Percentiles rank a stretch among this genome's conserved stretches.
These are phyloP conservation scores for Kwoniella europaea DNA, from an alignment of 768 basidiomycete genomes.

Conservation along the genomic window DNA sequence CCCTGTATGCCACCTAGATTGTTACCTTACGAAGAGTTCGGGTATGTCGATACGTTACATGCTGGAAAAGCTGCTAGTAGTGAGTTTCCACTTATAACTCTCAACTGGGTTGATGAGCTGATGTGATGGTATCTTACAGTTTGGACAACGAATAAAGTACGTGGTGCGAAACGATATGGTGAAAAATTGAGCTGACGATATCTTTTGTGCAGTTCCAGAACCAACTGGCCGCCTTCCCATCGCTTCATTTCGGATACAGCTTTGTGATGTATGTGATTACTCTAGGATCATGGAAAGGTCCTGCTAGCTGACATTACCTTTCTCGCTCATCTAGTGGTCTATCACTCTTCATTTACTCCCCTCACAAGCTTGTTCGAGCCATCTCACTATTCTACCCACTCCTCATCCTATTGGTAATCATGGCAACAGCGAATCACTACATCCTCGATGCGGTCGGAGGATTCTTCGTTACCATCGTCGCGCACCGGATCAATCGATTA, in stretches of 20 bases:
- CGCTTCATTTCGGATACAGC: constrained; percentile 38
- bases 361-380: constrained; percentile 32
- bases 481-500: constrained; percentile 38
- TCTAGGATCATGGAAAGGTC: not conserved
- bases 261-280: constrained; percentile 33
- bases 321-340: constrained; percentile 31
- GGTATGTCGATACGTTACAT: constrained; percentile 50
- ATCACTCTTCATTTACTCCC: constrained; percentile 46
- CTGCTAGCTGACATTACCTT: not conserved
- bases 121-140: constrained; percentile 10
- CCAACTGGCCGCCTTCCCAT: constrained; percentile 52
- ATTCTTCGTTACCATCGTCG: constrained; percentile 46
- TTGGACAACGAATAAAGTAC: constrained; percentile 51
- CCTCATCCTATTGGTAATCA: constrained; percentile 49
- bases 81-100: constrained; percentile 6
- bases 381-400: constrained; percentile 43
- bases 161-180: not conserved
- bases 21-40: constrained; percentile 41
- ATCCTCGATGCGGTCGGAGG: constrained; percentile 49
- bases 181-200: constrained; percentile 2
- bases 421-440: constrained; percentile 53
- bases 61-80: constrained; percentile 46
- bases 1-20: constrained; percentile 52
- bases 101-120: not conserved
- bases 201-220: constrained; percentile 42